These are phyloP conservation scores for Solanum chacoense DNA, from an alignment of 305 asterid species.

Conservation along the genomic window DNA sequence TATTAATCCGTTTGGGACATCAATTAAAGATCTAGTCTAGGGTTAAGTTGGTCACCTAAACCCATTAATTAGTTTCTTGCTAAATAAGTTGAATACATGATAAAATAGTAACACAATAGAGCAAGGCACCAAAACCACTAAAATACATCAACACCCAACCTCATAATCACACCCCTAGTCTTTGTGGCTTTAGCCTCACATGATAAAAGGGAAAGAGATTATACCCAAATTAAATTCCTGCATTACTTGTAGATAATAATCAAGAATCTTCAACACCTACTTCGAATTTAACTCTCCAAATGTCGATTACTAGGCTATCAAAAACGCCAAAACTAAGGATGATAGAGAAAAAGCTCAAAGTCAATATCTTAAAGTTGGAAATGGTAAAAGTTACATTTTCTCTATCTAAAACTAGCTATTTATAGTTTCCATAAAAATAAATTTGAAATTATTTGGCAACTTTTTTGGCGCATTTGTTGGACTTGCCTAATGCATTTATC, in stretches of 20 bases:
- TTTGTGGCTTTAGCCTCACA: background rate
- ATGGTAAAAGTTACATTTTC: too few species aligned
- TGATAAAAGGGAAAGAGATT: background rate
- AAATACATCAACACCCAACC: background rate
- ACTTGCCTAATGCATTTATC: too few species aligned
- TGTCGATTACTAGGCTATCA: background rate
- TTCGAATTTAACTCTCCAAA: background rate
- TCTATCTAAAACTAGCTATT: too few species aligned
- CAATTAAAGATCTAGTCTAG: background rate
- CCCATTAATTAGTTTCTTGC: background rate
- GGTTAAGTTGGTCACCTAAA: background rate
- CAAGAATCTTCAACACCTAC: background rate
- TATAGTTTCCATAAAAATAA: too few species aligned
- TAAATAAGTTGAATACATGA: background rate
- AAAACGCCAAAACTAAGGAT: background rate
- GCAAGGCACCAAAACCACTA: background rate
- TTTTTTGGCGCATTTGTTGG: too few species aligned
- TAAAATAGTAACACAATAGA: background rate
- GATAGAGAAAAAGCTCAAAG: background rate
- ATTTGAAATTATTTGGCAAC: too few species aligned
- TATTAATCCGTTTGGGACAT: too few species aligned
- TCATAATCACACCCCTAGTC: background rate
- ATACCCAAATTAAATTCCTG: too few species aligned
- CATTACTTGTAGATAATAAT: too few species aligned
- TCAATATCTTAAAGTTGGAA: background rate